These are phyloP conservation scores for Suhomyces xylopsoci DNA, from an alignment of 805 yeast species.

Conservation along the genomic window DNA sequence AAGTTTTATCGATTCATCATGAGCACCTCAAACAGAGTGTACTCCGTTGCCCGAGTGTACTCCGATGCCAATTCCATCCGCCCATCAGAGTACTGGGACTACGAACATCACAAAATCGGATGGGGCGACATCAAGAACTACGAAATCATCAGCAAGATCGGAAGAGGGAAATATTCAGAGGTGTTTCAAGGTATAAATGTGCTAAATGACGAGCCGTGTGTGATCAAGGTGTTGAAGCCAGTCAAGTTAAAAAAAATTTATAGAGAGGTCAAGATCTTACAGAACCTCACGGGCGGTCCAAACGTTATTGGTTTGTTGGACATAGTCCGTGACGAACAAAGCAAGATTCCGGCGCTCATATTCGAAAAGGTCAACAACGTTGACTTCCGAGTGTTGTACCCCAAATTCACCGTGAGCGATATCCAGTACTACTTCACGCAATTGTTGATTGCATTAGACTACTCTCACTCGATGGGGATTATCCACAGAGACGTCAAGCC, in stretches of 20 bases:
- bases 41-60: conserved; percentile 53
- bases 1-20: conserved; percentile 9
- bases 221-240: conserved; percentile 88
- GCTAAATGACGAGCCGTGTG: conserved; percentile 59
- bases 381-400: conserved; percentile 78
- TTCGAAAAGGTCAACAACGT: conserved; percentile 82
- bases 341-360: conserved; percentile 81
- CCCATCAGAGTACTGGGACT: conserved; percentile 82
- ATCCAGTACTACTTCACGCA: conserved; percentile 81
- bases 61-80: conserved; percentile 67
- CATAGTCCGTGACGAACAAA: conserved; percentile 74
- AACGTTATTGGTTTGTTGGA: conserved; percentile 76
- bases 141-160: conserved; percentile 80
- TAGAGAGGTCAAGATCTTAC: conserved; percentile 83
- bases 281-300: conserved; percentile 81
- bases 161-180: conserved; percentile 94
- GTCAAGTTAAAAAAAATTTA: conserved; percentile 89
- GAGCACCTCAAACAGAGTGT: conserved; percentile 28
- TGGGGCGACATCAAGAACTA: conserved; percentile 50
- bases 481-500: conserved; percentile 97
- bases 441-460: conserved; percentile 79
- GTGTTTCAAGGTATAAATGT: conserved; percentile 84
- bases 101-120: conserved; percentile 53
- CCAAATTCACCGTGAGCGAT: conserved; percentile 71
- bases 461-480: conserved; percentile 90